Evolutionary conservation across 208 protist species (phyloP), one percentile per base, ranked within the genome.

Genomic region (Leishmania lainsoni): DNA sequence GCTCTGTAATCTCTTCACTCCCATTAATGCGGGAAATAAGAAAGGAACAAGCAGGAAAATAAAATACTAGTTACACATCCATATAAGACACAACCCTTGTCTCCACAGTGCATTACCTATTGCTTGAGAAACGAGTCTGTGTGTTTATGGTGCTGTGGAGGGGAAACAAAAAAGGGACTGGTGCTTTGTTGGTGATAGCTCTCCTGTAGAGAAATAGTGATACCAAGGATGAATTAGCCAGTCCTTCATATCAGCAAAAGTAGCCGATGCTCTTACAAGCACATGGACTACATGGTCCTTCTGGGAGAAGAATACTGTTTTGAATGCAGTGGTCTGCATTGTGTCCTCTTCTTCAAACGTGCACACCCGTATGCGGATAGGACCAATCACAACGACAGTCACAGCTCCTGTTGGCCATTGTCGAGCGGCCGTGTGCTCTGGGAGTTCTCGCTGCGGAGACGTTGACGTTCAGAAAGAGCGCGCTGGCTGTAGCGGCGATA

Each of bases 401-500:
- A 32, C 48, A 45, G n/a, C 52, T 70, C 9, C 16, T n/a, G 49
- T 1, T 61, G 1, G 29, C 42, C 74, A 20, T 75, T 65, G 54
- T 39, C 12, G 26, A 79, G 35, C 0, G 73, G 52, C 16, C 78
- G 52, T 2, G 75, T 56, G 35, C 42, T 61, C 29, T 72, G 52
- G 17, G 48, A 39, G n/a, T 58, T 79, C 72, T 87, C 83, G 20
- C 76, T 76, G n/a, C 81, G 79, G 22, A 92, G 16, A 61, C 79
- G 86, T 8, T 75, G 83, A 29, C 87, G 79, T 80, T 94, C 91
- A 20, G 71, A 80, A 8, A 94, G 85, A 49, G 85, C 85, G 6
- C 79, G 80, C 42, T 71, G 56, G 79, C 82, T 84, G 84, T 87
- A 91, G 42, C 81, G 63, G 22, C 76, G 73, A 74, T 92, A 92